phyloP scores from a whole-genome alignment of 2,329 filamentous ascomycete species.

The Colletotrichum zoysiae region DNA sequence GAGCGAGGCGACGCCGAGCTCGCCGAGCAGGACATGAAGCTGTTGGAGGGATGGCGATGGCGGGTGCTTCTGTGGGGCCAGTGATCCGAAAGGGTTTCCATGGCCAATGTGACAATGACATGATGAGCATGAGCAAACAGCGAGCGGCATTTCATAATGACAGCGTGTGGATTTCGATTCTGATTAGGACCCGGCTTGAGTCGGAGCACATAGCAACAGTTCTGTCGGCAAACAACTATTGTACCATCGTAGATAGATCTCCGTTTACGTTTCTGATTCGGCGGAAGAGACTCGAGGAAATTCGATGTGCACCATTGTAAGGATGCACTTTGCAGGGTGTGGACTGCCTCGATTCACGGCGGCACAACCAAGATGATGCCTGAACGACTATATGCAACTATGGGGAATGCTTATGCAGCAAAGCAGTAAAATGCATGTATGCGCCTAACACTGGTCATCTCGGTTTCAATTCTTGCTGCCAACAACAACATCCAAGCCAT shows the following conservation, averaged over 20 bases:
- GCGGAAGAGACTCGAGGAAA: too few relatives aligned
- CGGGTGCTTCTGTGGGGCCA: conserved; percentile 62
- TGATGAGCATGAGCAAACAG: conserved; percentile 27
- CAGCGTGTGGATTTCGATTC: neutral
- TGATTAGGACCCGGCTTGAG: neutral
- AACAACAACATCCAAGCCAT: neutral
- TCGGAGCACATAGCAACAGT: neutral
- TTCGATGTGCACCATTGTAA: too few relatives aligned
- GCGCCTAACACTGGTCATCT: too few relatives aligned
- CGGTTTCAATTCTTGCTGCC: neutral
- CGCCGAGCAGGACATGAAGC: conserved; percentile 61
- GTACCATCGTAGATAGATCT: neutral
- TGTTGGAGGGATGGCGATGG: conserved; percentile 69
- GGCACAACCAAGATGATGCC: neutral
- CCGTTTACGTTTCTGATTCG: neutral
- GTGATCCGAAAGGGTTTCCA: conserved; percentile 8
- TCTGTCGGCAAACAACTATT: neutral
- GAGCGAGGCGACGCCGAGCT: conserved; percentile 61
- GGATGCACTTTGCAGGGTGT: too few relatives aligned
- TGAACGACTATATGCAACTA: neutral
- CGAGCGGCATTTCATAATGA: conserved; percentile 18
- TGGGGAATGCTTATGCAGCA: neutral
- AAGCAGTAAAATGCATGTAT: neutral
- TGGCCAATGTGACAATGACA: neutral
- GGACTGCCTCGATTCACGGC: neutral